Evolutionary conservation across 164 flowering plant species (phyloP).

Genomic region (Vitis cinerea): DNA sequence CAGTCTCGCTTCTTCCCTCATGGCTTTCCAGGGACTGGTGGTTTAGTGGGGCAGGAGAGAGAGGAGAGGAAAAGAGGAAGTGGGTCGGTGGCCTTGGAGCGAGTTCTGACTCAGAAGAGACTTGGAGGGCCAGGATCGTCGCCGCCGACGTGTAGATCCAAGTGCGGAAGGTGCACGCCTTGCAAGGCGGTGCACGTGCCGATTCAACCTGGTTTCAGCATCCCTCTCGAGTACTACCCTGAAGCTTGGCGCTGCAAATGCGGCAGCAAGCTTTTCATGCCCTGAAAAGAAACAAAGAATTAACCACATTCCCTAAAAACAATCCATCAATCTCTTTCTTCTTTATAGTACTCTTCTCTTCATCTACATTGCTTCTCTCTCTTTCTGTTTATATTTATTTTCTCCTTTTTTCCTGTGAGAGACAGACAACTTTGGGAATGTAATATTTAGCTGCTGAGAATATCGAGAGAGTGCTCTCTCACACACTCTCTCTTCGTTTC

Average conservation of each 20-base stretch:
- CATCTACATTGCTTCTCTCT: background rate
- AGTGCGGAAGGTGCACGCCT: slow-evolving; percentile 76
- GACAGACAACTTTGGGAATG: slow-evolving; percentile 29
- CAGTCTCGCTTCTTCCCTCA: background rate
- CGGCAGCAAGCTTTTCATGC: slow-evolving; percentile 77
- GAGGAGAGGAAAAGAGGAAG: slow-evolving; percentile 2
- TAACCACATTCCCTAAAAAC: background rate
- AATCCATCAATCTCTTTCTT: background rate
- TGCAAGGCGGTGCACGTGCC: slow-evolving; percentile 81
- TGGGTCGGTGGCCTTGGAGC: slow-evolving; percentile 12
- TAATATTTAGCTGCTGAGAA: slow-evolving; percentile 12
- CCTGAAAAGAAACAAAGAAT: slow-evolving; percentile 26
- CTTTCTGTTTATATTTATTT: slow-evolving; percentile 10
- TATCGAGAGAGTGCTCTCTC: slow-evolving; percentile 6
- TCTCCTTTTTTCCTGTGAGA: slow-evolving; percentile 15
- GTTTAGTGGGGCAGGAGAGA: background rate
- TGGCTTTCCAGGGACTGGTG: too few species aligned
- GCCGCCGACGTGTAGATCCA: slow-evolving; percentile 80
- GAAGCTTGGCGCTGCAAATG: slow-evolving; percentile 99
- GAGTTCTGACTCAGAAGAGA: slow-evolving; percentile 34
- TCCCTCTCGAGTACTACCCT: slow-evolving; percentile 88
- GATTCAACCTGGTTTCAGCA: slow-evolving; percentile 62
- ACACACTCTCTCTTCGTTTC: slow-evolving; percentile 1
- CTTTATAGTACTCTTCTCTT: background rate
- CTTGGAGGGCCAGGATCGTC: slow-evolving; percentile 70